Evolutionary conservation across 2,329 filamentous ascomycete genomes (phyloP).

Genomic region (Alternaria burnsii): DNA sequence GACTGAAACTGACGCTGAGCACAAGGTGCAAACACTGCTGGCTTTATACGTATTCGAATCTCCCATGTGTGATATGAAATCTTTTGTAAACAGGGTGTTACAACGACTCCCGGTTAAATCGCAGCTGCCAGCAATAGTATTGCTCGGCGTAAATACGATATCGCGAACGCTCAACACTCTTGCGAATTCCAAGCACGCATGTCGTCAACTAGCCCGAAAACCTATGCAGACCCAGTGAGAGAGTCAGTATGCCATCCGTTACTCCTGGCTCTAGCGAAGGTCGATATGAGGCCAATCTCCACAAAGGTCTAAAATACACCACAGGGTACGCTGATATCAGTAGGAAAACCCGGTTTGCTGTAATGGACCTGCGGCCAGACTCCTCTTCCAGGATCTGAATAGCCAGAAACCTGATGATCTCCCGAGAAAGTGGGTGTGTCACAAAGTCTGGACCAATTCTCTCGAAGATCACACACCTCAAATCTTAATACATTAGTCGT

Average conservation of each 20-base stretch:
- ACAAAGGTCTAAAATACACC: not conserved
- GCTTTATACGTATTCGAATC: conserved; percentile 24
- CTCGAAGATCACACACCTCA: not conserved
- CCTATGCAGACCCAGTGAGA: not conserved
- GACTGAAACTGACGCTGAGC: conserved; percentile 1
- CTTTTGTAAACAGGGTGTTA: not conserved
- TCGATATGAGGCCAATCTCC: not conserved
- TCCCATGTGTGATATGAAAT: not conserved
- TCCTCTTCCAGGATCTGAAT: not conserved
- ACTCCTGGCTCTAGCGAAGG: not conserved
- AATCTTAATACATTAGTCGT: not conserved
- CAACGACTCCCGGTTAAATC: not conserved
- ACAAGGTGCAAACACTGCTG: not conserved
- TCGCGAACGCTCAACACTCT: not conserved
- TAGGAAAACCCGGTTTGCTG: not conserved
- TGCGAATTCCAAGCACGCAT: not conserved
- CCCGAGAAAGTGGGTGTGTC: not conserved
- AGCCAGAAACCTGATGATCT: not conserved
- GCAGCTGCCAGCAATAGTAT: not conserved
- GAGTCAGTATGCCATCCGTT: not conserved
- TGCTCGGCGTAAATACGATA: not conserved
- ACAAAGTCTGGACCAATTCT: not conserved
- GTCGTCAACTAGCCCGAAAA: not conserved
- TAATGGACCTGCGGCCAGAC: not conserved
- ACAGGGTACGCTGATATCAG: not conserved